A percentile compares a stretch with the other conserved stretches of the same genome.
Evolutionary conservation across 2,329 filamentous ascomycete species (phyloP).

Genomic region (Aspergillus proliferans): DNA sequence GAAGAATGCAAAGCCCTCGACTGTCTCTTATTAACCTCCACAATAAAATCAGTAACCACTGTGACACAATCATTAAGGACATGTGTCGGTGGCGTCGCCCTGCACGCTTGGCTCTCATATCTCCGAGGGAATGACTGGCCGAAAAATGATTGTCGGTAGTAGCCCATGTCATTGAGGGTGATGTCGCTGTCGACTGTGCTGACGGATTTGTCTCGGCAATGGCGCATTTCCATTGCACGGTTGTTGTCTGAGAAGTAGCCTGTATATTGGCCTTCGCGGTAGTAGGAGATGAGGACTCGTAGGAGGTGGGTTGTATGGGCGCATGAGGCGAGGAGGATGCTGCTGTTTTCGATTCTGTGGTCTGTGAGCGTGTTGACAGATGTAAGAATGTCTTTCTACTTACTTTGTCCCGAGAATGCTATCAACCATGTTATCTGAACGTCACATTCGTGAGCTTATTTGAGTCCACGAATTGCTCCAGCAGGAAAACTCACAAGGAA

Average conservation of each 20-base stretch:
- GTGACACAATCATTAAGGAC: conserved; percentile 14
- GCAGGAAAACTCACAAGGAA: not conserved
- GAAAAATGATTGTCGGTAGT: conserved; percentile 9
- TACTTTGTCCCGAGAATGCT: conserved; percentile 35
- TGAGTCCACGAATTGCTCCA: not conserved
- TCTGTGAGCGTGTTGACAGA: not conserved
- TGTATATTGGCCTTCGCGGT: conserved; percentile 11
- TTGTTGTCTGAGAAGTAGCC: conserved; percentile 19
- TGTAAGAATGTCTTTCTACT: conserved; percentile 1
- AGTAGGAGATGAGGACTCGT: conserved; percentile 21
- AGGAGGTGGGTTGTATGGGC: conserved; percentile 30
- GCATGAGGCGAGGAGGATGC: conserved; percentile 30
- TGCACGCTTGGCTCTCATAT: conserved; percentile 9
- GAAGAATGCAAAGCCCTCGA: not conserved
- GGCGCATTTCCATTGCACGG: conserved; percentile 11
- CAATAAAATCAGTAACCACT: conserved; percentile 26
- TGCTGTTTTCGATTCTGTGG: conserved; percentile 32
- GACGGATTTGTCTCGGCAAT: conserved; percentile 10
- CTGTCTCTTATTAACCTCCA: conserved; percentile 16
- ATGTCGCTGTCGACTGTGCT: conserved; percentile 9
- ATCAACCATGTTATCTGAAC: conserved; percentile 25
- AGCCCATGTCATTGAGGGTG: conserved; percentile 1
- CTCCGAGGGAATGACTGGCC: conserved; percentile 5
- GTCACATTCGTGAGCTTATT: not conserved
- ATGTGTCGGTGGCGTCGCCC: conserved; percentile 7